Base-by-base conservation (phyloP, 2,329 filamentous ascomycete genomes). In the Fusarium buharicum region DNA sequence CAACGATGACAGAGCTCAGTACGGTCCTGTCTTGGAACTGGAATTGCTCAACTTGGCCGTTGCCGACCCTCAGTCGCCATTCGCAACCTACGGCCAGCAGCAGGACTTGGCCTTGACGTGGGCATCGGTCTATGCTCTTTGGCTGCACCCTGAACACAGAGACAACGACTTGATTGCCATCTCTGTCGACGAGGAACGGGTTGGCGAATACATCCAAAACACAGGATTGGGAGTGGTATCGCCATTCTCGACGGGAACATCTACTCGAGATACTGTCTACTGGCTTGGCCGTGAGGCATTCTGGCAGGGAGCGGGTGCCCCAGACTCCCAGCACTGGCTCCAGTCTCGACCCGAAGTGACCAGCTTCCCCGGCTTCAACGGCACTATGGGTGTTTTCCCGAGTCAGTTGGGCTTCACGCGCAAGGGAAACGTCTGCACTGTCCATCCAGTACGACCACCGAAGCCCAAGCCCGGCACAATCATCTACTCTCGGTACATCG, bases 341-440 rank as follows among this genome's bases (percentile, higher is more conserved):
- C 68, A 50, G 14, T 56, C 46, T 10, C 67, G 69, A 6, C 69
- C 69, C 0, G 69, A 71, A 38, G 61, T 66, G 0, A 69, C 64
- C 3, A 33, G 46, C 28, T 71, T 71, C 59, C 64, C 69, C 0
- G 69, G 69, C 22, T 71, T 71, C 20, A 22, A 22, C 18, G 55
- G 67, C 3, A 67, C 58, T 14, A 44, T 65, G 12, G 69, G 66
- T 0, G 66, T 59, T 16, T 71, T 71, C 12, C 44, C 67, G 6
- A 71, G 49, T 33, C 69, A 71, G 52, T 28, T 71, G 27, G 58
- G 69, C 4, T 71, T 71, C 59, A 71, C 69, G 2, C 64, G 52
- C 3, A 60, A 69, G 27, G 69, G 69, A n/a, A 71, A 71, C 9
- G 69, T 71, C 40, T 71, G 67, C 47, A 71, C 69, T 3, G 69